These are phyloP conservation scores for Leptosphaerulina australis DNA, from an alignment of 2,329 filamentous ascomycete genomes.

Conservation along the genomic window DNA sequence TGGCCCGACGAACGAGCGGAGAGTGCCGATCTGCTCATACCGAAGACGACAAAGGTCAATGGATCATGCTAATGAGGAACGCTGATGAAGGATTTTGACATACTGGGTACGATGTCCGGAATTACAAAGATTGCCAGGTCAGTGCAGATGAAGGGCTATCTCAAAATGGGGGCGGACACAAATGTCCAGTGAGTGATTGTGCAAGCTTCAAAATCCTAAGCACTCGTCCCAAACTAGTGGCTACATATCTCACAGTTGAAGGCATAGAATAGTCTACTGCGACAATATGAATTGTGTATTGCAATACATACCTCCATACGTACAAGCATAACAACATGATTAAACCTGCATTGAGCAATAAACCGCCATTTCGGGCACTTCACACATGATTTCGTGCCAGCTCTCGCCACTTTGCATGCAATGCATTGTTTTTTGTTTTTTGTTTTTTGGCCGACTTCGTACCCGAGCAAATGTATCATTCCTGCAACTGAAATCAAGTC, in stretches of 20 bases:
- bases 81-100: too few relatives aligned
- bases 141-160: too few relatives aligned
- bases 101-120: too few relatives aligned
- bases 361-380: not conserved
- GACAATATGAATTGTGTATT: not conserved
- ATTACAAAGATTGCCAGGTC: too few relatives aligned
- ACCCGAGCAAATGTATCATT: not conserved
- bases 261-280: not conserved
- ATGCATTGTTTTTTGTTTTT: too few relatives aligned
- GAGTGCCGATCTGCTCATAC: constrained; percentile 72
- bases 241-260: not conserved
- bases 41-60: constrained; percentile 65
- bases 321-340: constrained; percentile 6
- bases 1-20: constrained; percentile 75
- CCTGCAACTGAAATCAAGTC: not conserved
- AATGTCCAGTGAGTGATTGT: not conserved
- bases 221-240: not conserved
- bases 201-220: not conserved
- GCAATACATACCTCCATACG: not conserved
- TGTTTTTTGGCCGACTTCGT: not conserved
- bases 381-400: not conserved
- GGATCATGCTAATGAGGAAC: constrained; percentile 6
- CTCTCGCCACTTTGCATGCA: not conserved
- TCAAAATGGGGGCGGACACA: too few relatives aligned
- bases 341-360: not conserved